Base-by-base conservation (phyloP, 345 rosid species). In the Citrus maxima region DNA sequence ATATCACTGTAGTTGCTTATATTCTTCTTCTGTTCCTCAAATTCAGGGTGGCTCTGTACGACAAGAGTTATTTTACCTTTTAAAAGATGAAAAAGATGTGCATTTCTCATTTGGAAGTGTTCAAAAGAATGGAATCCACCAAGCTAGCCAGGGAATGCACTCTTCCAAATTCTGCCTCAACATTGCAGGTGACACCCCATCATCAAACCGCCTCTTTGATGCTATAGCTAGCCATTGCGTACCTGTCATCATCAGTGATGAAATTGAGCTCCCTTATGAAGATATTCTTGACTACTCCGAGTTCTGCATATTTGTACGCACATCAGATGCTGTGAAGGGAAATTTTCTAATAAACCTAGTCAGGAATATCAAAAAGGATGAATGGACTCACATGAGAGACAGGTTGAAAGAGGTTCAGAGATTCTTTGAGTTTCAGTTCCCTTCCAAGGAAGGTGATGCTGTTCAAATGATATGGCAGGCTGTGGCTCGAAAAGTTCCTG, bases 151-250 rank as follows among this genome's bases (percentile, higher is more conserved):
- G 32, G 99, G 99, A 18, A 96, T 96, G 99, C 90, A 85, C 78
- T 75, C 88, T 6, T 94, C 98, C 19, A 96, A 94, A 80, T 96
- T 96, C 76, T 96, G 99, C 73, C 97, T 94, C 82, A 94, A 93
- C 86, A 91, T 96, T 25, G 99, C 98, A 7, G 98, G 99, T 0
- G 99, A 96, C 77, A 96, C 99, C 7, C 99, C 99, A 6, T 96
- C 97, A 2, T 93, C 98, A 4, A 96, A 94, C 80, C 97, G 98
- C n/a, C 93, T 96, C 69, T 96, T 96, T 10, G 99, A 96, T 55
- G 94, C 99, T 74, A 92, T 94, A 71, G 98, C 90, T 32, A 96
- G 99, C 84, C 98, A 94, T 72, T 96, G 99, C 69, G 88, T 96
- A 56, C 98, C 97, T 0, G 95, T 96, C 80, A 90, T 96, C 30